Percentiles rank a stretch among this genome's conserved stretches.
phyloP scores from a whole-genome alignment of 1,284 basidiomycete species.

The Rhodotorula sp. region DNA sequence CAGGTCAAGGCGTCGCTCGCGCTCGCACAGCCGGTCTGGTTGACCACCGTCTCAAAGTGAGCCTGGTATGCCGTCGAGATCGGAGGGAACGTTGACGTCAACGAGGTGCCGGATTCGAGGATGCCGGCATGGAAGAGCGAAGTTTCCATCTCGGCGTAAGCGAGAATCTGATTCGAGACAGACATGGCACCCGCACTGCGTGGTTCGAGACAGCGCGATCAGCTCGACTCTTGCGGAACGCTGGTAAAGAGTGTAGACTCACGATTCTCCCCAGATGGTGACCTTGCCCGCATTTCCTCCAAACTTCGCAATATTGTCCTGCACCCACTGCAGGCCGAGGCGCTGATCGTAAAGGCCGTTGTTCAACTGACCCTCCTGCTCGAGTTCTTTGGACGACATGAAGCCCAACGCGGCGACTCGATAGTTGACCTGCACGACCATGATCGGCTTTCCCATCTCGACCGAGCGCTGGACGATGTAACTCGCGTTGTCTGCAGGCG shows the following conservation, averaged over 20 bases:
- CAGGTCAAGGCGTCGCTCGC: constrained; percentile 43
- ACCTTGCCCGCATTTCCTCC: constrained; percentile 54
- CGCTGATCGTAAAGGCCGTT: constrained; percentile 33
- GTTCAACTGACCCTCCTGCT: constrained; percentile 20
- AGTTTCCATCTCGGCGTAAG: constrained; percentile 17
- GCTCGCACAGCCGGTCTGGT: constrained; percentile 27
- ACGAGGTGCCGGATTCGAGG: constrained; percentile 48
- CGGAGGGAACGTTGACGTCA: background rate
- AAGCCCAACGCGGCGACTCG: constrained; percentile 55
- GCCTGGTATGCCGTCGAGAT: constrained; percentile 11
- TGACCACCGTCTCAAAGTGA: constrained; percentile 45
- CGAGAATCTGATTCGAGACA: constrained; percentile 34
- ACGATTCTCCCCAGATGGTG: constrained; percentile 52
- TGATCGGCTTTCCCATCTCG: constrained; percentile 35
- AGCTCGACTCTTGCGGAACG: background rate
- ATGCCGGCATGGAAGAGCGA: constrained; percentile 50
- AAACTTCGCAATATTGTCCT: constrained; percentile 63
- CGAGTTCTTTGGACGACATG: constrained; percentile 54
- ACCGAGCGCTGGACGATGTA: constrained; percentile 31
- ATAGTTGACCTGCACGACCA: constrained; percentile 48
- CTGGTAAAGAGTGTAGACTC: constrained; percentile 1
- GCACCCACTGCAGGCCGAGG: constrained; percentile 45
- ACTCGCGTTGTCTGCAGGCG: constrained; percentile 44
- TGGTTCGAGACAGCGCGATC: too few species aligned
- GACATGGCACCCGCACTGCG: constrained; percentile 29